Evolutionary conservation across 345 rosid species (phyloP).

Genomic region (Raphanus sativus): DNA sequence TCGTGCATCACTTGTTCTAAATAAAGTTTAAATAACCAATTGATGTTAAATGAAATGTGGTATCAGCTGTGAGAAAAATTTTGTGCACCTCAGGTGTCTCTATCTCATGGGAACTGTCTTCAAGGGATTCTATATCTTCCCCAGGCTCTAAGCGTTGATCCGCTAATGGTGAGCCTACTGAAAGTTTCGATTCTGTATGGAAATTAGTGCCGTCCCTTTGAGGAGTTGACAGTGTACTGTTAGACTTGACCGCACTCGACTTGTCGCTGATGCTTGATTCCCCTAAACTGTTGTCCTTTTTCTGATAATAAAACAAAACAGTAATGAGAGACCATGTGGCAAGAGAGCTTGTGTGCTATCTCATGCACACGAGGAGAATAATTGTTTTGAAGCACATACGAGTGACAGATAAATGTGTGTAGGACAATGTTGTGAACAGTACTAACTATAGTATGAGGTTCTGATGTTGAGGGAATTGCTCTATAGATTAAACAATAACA

Average conservation of each 20-base stretch:
- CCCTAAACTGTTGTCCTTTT: constrained; percentile 60
- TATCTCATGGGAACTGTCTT: constrained; percentile 61
- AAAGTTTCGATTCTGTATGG: constrained; percentile 62
- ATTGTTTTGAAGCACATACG: neutral
- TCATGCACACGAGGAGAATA: neutral
- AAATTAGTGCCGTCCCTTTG: constrained; percentile 66
- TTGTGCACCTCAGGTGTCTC: constrained; percentile 75
- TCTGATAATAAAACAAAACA: constrained; percentile 50
- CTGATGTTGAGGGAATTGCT: constrained; percentile 7
- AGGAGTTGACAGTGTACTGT: constrained; percentile 84
- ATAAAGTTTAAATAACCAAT: constrained; percentile 4
- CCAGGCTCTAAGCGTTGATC: constrained; percentile 60
- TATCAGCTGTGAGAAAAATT: constrained; percentile 6
- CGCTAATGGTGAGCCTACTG: constrained; percentile 63
- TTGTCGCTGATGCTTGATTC: constrained; percentile 65
- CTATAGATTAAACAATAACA: neutral
- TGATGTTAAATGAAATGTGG: neutral
- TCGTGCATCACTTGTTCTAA: neutral
- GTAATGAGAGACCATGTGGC: constrained; percentile 22
- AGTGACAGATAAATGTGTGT: constrained; percentile 5
- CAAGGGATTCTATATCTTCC: constrained; percentile 61
- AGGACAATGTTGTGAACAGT: constrained; percentile 1
- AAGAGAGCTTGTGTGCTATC: neutral
- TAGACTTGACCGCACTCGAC: constrained; percentile 79
- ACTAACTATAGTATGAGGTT: neutral